A percentile compares a stretch with the other conserved stretches of the same genome.
These are phyloP conservation scores for Penicillium vulpinum DNA, from an alignment of 2,329 filamentous ascomycete genomes.

Conservation along the genomic window DNA sequence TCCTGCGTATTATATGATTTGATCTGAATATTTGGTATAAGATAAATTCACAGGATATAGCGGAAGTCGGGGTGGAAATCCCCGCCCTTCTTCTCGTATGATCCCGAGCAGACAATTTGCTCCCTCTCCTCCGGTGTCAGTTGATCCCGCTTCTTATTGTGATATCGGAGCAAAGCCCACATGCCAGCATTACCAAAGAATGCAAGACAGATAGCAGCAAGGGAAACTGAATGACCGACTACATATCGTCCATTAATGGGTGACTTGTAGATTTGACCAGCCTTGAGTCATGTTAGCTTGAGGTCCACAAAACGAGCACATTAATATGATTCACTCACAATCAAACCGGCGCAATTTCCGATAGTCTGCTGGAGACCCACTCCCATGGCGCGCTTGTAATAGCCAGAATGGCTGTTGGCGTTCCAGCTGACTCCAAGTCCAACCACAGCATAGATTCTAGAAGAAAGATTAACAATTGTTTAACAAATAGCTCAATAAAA, in stretches of 20 bases:
- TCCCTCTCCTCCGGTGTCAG: slow-evolving; percentile 11
- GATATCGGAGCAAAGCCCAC: slow-evolving; percentile 9
- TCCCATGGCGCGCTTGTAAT: slow-evolving; percentile 15
- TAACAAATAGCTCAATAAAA: background rate
- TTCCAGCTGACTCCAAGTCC: slow-evolving; percentile 16
- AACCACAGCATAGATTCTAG: slow-evolving; percentile 13
- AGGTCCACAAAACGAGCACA: background rate
- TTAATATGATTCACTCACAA: slow-evolving; percentile 6
- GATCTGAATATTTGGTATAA: background rate
- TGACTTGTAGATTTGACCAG: slow-evolving; percentile 17
- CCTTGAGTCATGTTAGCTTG: slow-evolving; percentile 8
- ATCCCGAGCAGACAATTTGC: slow-evolving; percentile 6
- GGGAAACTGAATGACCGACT: slow-evolving; percentile 13
- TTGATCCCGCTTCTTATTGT: slow-evolving; percentile 13
- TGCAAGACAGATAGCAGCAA: slow-evolving; percentile 12
- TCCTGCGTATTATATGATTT: background rate
- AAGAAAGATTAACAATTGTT: background rate
- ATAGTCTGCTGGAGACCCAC: slow-evolving; percentile 15
- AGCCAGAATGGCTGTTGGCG: slow-evolving; percentile 15
- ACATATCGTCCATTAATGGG: slow-evolving; percentile 11
- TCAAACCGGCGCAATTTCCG: slow-evolving; percentile 13
- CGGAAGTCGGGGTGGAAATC: slow-evolving; percentile 16
- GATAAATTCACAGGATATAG: slow-evolving; percentile 9
- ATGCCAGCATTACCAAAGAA: slow-evolving; percentile 12
- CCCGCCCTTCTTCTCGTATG: slow-evolving; percentile 15